Conservation (phyloP, 306 rosid genomes). For the Amphicarpaea edgeworthii region DNA sequence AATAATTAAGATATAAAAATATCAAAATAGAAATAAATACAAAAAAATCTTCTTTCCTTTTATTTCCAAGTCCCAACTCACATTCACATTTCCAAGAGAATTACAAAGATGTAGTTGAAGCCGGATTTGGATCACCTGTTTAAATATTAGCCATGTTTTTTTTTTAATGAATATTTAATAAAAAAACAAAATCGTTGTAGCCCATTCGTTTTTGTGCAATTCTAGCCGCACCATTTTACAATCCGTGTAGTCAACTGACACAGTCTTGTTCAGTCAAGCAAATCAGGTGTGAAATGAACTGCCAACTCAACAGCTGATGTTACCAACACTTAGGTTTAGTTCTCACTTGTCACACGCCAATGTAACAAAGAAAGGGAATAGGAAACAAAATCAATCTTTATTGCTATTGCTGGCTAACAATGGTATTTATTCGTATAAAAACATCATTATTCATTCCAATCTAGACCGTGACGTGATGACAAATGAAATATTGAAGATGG, state of each 20-base stretch:
- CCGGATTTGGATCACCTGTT: too few relatives aligned
- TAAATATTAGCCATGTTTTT: too few relatives aligned
- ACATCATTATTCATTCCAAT: not conserved
- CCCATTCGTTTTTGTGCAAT: not conserved
- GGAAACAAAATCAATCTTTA: too few relatives aligned
- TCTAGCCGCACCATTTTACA: not conserved
- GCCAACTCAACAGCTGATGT: not conserved
- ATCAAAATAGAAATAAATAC: not conserved
- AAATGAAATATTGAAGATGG: too few relatives aligned
- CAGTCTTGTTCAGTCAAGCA: not conserved
- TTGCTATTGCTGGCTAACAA: not conserved
- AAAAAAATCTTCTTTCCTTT: too few relatives aligned
- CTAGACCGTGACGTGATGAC: too few relatives aligned
- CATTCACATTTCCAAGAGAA: not conserved
- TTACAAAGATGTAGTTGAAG: too few relatives aligned
- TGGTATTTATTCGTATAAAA: not conserved
- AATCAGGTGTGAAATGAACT: slow-evolving; percentile 26
- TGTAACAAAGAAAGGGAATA: not conserved
- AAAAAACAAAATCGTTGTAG: too few relatives aligned
- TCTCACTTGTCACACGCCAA: not conserved
- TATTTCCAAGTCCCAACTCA: not conserved
- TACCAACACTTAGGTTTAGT: not conserved
- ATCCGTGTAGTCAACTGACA: not conserved
- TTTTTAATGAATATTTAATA: too few relatives aligned
- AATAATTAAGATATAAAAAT: not conserved